phyloP scores from a whole-genome alignment of 1,284 basidiomycete genomes.

The Nidula niveotomentosa region DNA sequence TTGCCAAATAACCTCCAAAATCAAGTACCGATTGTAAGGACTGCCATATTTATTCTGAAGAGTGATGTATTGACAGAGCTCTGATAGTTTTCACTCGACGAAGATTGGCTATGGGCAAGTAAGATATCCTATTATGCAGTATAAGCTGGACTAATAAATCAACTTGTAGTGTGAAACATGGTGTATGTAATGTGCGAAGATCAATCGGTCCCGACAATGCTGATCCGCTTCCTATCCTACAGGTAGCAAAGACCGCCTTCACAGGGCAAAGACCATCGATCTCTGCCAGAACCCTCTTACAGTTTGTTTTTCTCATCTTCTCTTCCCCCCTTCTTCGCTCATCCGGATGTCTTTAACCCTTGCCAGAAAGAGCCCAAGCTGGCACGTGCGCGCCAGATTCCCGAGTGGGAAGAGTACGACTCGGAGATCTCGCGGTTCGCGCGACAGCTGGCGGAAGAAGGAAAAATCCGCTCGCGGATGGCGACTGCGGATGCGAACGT shows the following conservation, averaged over 20 bases:
- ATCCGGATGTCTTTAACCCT: not conserved
- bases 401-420: conserved; percentile 97
- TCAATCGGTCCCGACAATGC: no score
- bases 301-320: conserved; percentile 42
- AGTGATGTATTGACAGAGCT: conserved; percentile 2
- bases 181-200: conserved; percentile 37
- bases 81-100: conserved; percentile 75
- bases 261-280: conserved; percentile 88
- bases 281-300: conserved; percentile 92
- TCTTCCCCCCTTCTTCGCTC: not conserved
- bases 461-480: conserved; percentile 62
- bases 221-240: no score
- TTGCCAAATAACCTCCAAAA: conserved; percentile 90
- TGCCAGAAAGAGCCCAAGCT: conserved; percentile 94
- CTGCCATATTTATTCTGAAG: not conserved
- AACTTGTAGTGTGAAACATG: conserved; percentile 75
- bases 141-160: not conserved
- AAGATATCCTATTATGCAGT: not conserved
- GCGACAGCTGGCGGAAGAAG: conserved; percentile 62
- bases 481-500: conserved; percentile 74
- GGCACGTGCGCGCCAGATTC: conserved; percentile 89
- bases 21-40: conserved; percentile 83
- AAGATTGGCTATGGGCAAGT: conserved; percentile 92
- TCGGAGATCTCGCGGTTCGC: conserved; percentile 75
- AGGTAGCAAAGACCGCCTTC: conserved; percentile 73